These are phyloP conservation scores for Myxozyma nipponensis DNA, from an alignment of 805 yeast species.

Conservation along the genomic window DNA sequence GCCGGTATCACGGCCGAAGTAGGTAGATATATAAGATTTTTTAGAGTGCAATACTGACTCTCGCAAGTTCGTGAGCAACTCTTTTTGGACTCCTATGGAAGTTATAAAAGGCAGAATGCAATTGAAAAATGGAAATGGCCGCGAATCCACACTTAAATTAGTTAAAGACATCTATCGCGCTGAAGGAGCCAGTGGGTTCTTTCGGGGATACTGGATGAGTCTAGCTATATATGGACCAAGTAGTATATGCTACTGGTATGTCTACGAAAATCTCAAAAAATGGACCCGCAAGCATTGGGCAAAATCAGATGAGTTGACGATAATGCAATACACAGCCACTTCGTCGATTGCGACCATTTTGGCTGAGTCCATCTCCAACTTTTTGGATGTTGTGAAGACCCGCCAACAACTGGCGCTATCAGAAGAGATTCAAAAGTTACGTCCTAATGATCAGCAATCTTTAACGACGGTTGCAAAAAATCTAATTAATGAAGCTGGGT, in stretches of 20 bases:
- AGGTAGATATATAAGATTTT: neutral
- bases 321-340: slow-evolving; percentile 15
- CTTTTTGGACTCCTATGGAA: slow-evolving; percentile 46
- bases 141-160: slow-evolving; percentile 24
- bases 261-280: slow-evolving; percentile 12
- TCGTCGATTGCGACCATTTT: slow-evolving; percentile 39
- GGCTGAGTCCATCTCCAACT: slow-evolving; percentile 40
- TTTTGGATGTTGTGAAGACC: slow-evolving; percentile 44
- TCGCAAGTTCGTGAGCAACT: slow-evolving; percentile 35
- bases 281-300: neutral
- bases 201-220: slow-evolving; percentile 59
- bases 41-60: neutral
- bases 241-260: slow-evolving; percentile 20
- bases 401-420: slow-evolving; percentile 44
- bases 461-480: slow-evolving; percentile 37
- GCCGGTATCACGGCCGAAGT: slow-evolving; percentile 22
- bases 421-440: slow-evolving; percentile 37
- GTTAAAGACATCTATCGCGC: slow-evolving; percentile 43
- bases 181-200: slow-evolving; percentile 77
- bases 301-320: slow-evolving; percentile 10
- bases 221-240: slow-evolving; percentile 21
- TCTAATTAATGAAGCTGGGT: slow-evolving; percentile 39
- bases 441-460: slow-evolving; percentile 40
- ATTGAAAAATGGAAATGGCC: slow-evolving; percentile 28
- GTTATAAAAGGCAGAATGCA: slow-evolving; percentile 46